These are phyloP conservation scores for Tetracladium setigerum DNA, from an alignment of 495 filamentous ascomycete species.

Conservation along the genomic window DNA sequence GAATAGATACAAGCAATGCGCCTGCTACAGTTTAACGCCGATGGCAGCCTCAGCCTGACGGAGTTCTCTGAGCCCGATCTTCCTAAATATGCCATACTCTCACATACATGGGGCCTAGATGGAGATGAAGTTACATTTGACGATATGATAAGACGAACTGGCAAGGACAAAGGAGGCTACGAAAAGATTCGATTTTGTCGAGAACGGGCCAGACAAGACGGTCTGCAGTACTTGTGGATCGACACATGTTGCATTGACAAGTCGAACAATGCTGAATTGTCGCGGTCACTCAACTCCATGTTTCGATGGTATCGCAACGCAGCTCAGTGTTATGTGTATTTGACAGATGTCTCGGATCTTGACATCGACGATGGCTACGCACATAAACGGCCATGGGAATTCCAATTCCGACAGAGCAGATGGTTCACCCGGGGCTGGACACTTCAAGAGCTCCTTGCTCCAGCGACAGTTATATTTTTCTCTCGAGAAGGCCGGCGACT, in stretches of 20 bases:
- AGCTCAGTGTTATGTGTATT: slow-evolving; percentile 3
- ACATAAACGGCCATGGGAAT: too few relatives aligned
- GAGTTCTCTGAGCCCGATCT: slow-evolving; percentile 1
- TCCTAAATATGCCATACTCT: slow-evolving; percentile 20
- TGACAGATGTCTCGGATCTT: slow-evolving; percentile 7
- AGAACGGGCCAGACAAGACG: neutral
- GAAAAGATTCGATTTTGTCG: slow-evolving; percentile 1
- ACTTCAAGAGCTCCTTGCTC: slow-evolving; percentile 16
- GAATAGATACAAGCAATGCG: too few relatives aligned
- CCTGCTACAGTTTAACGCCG: neutral
- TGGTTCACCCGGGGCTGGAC: slow-evolving; percentile 13
- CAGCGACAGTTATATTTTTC: slow-evolving; percentile 7
- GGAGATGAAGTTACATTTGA: slow-evolving; percentile 3
- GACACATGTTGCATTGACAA: slow-evolving; percentile 35
- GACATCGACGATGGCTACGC: too few relatives aligned
- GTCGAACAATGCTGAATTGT: slow-evolving; percentile 23
- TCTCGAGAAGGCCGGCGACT: neutral
- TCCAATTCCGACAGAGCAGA: neutral
- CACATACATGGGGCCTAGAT: slow-evolving; percentile 3
- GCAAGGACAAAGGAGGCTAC: slow-evolving; percentile 20
- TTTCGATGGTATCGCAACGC: slow-evolving; percentile 7
- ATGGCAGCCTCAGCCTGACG: slow-evolving; percentile 5
- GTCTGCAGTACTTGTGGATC: slow-evolving; percentile 23
- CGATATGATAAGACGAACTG: slow-evolving; percentile 1
- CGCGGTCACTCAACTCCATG: slow-evolving; percentile 8